These are phyloP conservation scores for Geoglossum cookeanum DNA, from an alignment of 2,329 filamentous ascomycete genomes.

Conservation along the genomic window DNA sequence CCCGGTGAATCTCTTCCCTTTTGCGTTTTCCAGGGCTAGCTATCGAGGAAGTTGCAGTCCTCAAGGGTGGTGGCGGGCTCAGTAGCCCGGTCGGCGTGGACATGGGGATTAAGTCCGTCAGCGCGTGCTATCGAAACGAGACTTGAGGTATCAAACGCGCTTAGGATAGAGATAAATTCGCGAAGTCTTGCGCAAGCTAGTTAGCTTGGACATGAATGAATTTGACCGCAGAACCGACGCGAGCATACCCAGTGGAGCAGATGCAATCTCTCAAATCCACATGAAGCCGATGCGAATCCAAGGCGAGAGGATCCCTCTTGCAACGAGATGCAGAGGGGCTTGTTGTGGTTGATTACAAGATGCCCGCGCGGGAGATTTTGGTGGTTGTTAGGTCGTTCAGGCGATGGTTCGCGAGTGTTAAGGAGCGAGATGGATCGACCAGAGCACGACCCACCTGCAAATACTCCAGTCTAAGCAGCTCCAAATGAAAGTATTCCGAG, in stretches of 20 bases:
- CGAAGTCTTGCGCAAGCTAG: not conserved
- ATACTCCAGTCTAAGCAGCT: not conserved
- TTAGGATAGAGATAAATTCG: conserved; percentile 1
- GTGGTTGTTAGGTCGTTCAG: conserved; percentile 2
- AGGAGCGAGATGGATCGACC: not conserved
- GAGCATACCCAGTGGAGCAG: not conserved
- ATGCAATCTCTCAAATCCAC: not conserved
- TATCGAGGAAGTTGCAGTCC: not conserved
- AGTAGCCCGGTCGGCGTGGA: not conserved
- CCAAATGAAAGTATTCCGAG: not conserved
- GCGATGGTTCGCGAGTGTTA: not conserved
- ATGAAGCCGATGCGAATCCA: not conserved
- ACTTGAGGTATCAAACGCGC: not conserved
- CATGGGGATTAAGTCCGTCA: not conserved
- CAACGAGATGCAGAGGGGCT: not conserved
- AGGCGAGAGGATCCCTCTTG: not conserved
- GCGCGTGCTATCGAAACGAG: conserved; percentile 1
- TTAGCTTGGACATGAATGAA: not conserved
- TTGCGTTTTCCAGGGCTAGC: conserved; percentile 4
- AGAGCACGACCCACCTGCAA: not conserved
- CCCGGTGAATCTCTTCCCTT: not conserved
- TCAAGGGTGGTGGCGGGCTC: conserved; percentile 1
- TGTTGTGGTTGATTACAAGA: not conserved
- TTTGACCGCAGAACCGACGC: not conserved
- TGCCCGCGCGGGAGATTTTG: not conserved